Evolutionary conservation across 352 stramenopile species (phyloP).

Genomic region (Phytophthora brassicae): DNA sequence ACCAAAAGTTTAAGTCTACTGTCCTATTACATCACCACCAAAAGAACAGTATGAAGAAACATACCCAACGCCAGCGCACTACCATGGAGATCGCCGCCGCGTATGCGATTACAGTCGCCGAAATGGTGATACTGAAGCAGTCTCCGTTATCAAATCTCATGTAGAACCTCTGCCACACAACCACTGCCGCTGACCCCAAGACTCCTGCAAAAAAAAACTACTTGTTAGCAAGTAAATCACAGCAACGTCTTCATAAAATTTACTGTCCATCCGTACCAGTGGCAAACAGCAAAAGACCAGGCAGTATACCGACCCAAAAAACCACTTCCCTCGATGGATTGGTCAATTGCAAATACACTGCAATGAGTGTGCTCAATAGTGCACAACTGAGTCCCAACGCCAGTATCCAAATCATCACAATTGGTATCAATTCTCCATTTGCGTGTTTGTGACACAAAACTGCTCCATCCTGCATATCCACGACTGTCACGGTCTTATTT

Average conservation of each 20-base stretch:
- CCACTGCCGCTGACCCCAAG: constrained; percentile 41
- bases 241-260: background rate
- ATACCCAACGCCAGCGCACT: constrained; percentile 74
- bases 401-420: constrained; percentile 47
- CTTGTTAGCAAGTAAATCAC: too few species aligned
- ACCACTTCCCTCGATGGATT: constrained; percentile 60
- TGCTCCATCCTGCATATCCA: constrained; percentile 32
- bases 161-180: constrained; percentile 63
- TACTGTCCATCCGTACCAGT: constrained; percentile 34
- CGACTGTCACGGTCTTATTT: constrained; percentile 30
- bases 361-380: constrained; percentile 42
- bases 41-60: constrained; percentile 8
- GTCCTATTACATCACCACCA: too few species aligned
- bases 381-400: constrained; percentile 48
- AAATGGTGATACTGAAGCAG: constrained; percentile 68
- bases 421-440: constrained; percentile 27
- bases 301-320: constrained; percentile 58
- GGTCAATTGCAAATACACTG: constrained; percentile 71
- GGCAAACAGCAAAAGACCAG: constrained; percentile 49
- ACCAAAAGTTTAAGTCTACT: too few species aligned
- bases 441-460: constrained; percentile 41
- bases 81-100: constrained; percentile 68
- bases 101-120: constrained; percentile 70
- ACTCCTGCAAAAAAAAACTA: constrained; percentile 38
- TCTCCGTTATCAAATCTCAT: constrained; percentile 68